Conservation (phyloP, 805 yeast species). For the Hanseniaspora valbyensis region DNA sequence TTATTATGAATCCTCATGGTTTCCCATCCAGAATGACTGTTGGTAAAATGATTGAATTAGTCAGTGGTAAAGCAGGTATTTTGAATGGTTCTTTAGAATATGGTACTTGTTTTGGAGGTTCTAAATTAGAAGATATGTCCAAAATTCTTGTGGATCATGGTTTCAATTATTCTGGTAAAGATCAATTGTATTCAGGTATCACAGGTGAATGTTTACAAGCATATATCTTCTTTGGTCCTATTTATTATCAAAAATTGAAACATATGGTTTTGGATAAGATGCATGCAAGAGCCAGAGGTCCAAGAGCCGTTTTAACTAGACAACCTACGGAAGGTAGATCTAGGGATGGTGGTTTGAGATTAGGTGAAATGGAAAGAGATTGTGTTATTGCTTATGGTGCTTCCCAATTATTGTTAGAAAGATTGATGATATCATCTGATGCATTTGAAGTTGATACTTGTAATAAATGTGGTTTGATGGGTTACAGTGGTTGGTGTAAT, state of each 20-base stretch:
- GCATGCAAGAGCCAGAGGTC: constrained; percentile 99
- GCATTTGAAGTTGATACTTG: constrained; percentile 97
- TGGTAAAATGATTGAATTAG: constrained; percentile 93
- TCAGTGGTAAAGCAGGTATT: constrained; percentile 97
- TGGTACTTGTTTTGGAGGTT: constrained; percentile 98
- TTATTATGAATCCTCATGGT: constrained; percentile 98
- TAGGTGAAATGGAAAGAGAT: constrained; percentile 99
- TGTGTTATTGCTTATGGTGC: constrained; percentile 99
- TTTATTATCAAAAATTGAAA: constrained; percentile 93
- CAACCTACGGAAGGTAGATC: constrained; percentile 99
- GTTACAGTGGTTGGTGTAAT: constrained; percentile 96
- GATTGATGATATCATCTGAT: constrained; percentile 93
- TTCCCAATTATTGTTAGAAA: constrained; percentile 80
- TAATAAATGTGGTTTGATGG: constrained; percentile 90
- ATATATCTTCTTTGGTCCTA: constrained; percentile 96
- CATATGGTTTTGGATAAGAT: constrained; percentile 98
- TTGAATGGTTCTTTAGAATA: constrained; percentile 82
- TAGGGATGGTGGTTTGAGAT: constrained; percentile 95
- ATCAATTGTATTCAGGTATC: constrained; percentile 92
- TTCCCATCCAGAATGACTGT: constrained; percentile 99
- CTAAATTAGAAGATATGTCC: constrained; percentile 92
- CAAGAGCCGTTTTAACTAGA: constrained; percentile 92
- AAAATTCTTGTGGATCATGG: constrained; percentile 81
- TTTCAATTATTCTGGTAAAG: constrained; percentile 90
- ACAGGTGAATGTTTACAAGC: constrained; percentile 97